phyloP scores from a whole-genome alignment of 208 protist genomes.

The Leishmania mexicana region DNA sequence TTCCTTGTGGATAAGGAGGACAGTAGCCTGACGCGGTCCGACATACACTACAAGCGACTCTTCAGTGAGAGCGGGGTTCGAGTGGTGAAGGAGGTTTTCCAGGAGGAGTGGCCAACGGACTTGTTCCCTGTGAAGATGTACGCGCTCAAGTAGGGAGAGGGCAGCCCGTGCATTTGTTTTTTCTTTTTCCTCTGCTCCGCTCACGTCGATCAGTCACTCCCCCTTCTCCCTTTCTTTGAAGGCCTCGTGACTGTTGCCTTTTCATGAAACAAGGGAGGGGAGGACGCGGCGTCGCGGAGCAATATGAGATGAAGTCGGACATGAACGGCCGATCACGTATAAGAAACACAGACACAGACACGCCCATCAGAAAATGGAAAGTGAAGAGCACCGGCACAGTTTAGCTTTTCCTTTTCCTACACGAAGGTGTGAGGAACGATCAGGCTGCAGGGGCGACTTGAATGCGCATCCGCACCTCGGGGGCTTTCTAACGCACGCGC shows the following conservation, averaged over 20 bases:
- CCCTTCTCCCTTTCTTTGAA: background rate
- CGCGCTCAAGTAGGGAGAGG: constrained; percentile 59
- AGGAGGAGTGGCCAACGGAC: constrained; percentile 79
- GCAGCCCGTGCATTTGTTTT: background rate
- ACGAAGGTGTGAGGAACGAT: background rate
- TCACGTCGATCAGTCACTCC: background rate
- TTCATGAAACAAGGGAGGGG: background rate
- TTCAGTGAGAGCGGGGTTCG: constrained; percentile 71
- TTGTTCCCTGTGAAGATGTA: constrained; percentile 92
- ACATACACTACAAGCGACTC: constrained; percentile 85
- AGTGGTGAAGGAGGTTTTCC: constrained; percentile 65
- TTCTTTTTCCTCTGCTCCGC: background rate
- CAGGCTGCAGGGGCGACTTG: background rate
- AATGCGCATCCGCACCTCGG: background rate
- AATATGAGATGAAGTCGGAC: background rate
- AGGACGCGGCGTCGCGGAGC: background rate
- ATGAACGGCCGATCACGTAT: background rate
- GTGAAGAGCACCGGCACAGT: background rate
- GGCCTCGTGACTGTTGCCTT: background rate
- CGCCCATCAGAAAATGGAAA: too few species aligned
- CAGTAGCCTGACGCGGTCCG: constrained; percentile 87
- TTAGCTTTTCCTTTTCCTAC: background rate
- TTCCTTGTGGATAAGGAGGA: constrained; percentile 92
- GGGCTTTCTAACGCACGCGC: background rate
- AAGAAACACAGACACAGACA: background rate